phyloP scores from a whole-genome alignment of 1,284 basidiomycete genomes.

The Marasmius oreades region DNA sequence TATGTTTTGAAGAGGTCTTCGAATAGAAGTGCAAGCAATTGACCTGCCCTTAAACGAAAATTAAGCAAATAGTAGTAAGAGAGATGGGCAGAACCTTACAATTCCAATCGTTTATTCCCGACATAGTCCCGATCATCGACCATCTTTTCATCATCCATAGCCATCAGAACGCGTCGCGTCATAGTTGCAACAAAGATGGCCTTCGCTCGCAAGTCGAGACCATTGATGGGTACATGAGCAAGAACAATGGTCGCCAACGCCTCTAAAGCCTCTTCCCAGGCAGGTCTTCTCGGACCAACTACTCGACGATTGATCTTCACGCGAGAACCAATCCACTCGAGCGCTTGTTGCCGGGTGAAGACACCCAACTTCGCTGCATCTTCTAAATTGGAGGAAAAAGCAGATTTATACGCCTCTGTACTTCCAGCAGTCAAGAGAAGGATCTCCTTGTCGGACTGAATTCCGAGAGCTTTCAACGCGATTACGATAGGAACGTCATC shows the following conservation, averaged over 20 bases:
- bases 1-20: constrained; percentile 99
- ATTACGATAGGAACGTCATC: constrained; percentile 97
- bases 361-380: constrained; percentile 90
- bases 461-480: constrained; percentile 94
- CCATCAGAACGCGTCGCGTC: constrained; percentile 95
- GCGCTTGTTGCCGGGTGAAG: constrained; percentile 90
- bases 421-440: constrained; percentile 92
- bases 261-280: constrained; percentile 93
- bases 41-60: constrained; percentile 75
- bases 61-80: constrained; percentile 11
- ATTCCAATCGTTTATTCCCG: constrained; percentile 97
- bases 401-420: constrained; percentile 84
- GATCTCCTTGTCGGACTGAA: constrained; percentile 98
- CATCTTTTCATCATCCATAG: constrained; percentile 95
- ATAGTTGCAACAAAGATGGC: constrained; percentile 98
- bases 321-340: constrained; percentile 92
- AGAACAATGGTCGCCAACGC: constrained; percentile 96
- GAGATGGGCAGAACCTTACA: constrained; percentile 53
- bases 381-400: constrained; percentile 92
- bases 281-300: constrained; percentile 78
- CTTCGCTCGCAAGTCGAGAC: constrained; percentile 91
- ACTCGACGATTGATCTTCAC: constrained; percentile 87
- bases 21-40: constrained; percentile 92
- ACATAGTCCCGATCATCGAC: constrained; percentile 99
- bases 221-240: constrained; percentile 92